Evolutionary conservation across 805 yeast genomes (phyloP).

Genomic region (Wickerhamomyces rabaulensis): DNA sequence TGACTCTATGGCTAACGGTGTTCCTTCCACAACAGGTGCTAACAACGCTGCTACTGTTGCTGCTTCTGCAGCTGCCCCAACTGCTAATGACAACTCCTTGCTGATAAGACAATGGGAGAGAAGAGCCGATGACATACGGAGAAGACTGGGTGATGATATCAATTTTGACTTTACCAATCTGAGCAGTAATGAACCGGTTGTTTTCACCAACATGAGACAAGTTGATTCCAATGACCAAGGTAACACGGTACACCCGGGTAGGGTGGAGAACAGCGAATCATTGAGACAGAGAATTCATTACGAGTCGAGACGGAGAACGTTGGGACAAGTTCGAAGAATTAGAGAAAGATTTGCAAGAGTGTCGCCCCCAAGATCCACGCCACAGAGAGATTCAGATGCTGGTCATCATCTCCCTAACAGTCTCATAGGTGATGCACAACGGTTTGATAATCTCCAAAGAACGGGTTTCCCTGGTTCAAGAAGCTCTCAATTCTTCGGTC

Average conservation of each 20-base stretch:
- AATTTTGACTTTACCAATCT: not conserved
- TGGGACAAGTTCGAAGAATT: not conserved
- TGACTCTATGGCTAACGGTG: not conserved
- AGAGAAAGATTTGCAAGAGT: not conserved
- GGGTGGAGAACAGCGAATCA: not conserved
- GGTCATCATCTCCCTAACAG: not conserved
- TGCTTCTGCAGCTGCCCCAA: not conserved
- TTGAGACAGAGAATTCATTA: not conserved
- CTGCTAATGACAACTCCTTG: not conserved
- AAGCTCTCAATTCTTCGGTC: not conserved
- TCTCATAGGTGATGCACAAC: too few species aligned
- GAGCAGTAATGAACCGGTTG: not conserved
- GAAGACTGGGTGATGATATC: not conserved
- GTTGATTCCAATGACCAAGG: not conserved
- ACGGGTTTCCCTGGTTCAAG: not conserved
- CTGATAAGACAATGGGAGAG: conserved; percentile 1
- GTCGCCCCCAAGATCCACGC: not conserved
- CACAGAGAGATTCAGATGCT: not conserved
- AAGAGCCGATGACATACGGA: not conserved
- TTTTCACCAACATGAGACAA: not conserved
- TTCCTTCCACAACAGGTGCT: not conserved
- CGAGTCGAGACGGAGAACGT: not conserved
- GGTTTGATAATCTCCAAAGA: not conserved
- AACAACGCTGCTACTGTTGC: not conserved
- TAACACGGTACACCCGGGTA: not conserved